Evolutionary conservation across 257 asterid genomes (phyloP).

Genomic region (Echites panduratus): DNA sequence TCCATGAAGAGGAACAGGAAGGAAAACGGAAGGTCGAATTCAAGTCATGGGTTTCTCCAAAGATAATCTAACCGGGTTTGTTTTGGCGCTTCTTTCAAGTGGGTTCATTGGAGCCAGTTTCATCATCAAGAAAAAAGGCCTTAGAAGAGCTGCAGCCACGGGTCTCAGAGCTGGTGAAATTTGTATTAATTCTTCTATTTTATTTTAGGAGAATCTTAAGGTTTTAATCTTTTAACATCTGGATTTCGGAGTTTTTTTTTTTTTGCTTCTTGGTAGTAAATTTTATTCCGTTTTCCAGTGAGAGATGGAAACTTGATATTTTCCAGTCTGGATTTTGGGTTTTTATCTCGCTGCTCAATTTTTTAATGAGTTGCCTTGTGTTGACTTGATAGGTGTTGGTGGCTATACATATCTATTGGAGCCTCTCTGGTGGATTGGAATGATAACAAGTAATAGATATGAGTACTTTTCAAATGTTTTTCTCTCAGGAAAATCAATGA

Average conservation of each 20-base stretch:
- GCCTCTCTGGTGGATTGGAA: slow-evolving; percentile 93
- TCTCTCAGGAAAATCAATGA: too few relatives aligned
- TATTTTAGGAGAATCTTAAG: background rate
- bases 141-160: slow-evolving; percentile 61
- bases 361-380: slow-evolving; percentile 6
- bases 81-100: slow-evolving; percentile 67
- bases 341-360: background rate
- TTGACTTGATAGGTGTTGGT: slow-evolving; percentile 53
- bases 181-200: background rate
- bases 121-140: slow-evolving; percentile 83
- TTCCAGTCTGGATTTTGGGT: slow-evolving; percentile 5
- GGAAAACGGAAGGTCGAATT: slow-evolving; percentile 1
- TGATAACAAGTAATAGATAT: slow-evolving; percentile 51
- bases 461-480: too few relatives aligned
- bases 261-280: background rate
- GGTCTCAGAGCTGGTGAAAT: slow-evolving; percentile 73
- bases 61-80: slow-evolving; percentile 60
- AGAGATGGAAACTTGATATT: background rate
- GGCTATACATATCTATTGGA: slow-evolving; percentile 75
- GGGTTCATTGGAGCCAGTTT: slow-evolving; percentile 73
- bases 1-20: slow-evolving; percentile 12
- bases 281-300: background rate
- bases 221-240: background rate
- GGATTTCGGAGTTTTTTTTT: background rate
- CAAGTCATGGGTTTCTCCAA: slow-evolving; percentile 40